phyloP scores from a whole-genome alignment of 352 stramenopile species.

The Globisporangium cederbergense region DNA sequence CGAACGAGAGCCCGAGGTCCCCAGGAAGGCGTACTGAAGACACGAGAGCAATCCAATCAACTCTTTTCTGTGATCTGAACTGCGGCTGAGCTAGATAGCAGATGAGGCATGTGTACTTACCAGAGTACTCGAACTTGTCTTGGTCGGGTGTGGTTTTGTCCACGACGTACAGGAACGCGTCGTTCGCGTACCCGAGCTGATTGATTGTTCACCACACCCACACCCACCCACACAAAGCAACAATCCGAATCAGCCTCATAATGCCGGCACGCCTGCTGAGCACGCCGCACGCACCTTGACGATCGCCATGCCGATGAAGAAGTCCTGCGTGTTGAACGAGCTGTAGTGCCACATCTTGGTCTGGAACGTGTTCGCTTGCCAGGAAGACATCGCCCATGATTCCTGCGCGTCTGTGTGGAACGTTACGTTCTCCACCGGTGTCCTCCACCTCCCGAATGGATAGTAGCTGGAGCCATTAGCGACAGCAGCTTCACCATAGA shows the following conservation, averaged over 20 bases:
- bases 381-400: background rate
- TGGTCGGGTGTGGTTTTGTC: conserved; percentile 26
- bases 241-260: no score
- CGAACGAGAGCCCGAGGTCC: conserved; percentile 29
- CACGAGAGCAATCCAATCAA: background rate
- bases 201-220: background rate
- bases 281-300: conserved; percentile 18
- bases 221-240: background rate
- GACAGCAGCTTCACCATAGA: conserved; percentile 6
- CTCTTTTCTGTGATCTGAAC: no score
- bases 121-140: conserved; percentile 43
- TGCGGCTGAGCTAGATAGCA: no score
- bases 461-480: conserved; percentile 17
- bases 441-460: conserved; percentile 32
- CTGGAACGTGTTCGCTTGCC: conserved; percentile 15
- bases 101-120: background rate
- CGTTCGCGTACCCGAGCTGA: conserved; percentile 34
- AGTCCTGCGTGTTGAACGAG: conserved; percentile 31
- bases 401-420: conserved; percentile 29
- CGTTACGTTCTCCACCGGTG: conserved; percentile 17
- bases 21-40: conserved; percentile 20
- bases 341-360: conserved; percentile 50
- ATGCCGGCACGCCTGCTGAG: no score
- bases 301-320: conserved; percentile 38
- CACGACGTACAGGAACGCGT: conserved; percentile 44